Conservation (phyloP, 495 filamentous ascomycete genomes). For the Podospora appendiculata region DNA sequence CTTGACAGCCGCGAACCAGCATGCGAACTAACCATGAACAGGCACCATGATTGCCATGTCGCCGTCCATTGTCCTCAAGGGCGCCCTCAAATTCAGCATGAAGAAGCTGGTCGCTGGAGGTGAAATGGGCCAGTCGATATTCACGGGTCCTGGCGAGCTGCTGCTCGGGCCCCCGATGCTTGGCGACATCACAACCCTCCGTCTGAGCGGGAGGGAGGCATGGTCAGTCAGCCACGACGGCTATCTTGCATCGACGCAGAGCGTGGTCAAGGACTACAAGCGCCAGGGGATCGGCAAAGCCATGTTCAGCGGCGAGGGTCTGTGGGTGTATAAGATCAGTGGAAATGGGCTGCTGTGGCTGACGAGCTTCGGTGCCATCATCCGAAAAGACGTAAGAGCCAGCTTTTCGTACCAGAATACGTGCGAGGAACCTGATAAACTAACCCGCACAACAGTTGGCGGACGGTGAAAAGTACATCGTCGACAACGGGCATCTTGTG, state of each 20-base stretch:
- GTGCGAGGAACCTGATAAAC: background rate
- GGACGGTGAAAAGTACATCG: constrained; percentile 75
- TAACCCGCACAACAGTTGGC: constrained; percentile 43
- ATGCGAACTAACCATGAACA: constrained; percentile 12
- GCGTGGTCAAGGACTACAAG: constrained; percentile 75
- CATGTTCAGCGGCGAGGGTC: constrained; percentile 86
- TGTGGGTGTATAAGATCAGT: constrained; percentile 83
- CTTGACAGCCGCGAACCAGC: background rate
- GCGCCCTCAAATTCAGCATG: constrained; percentile 67
- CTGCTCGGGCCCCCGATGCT: constrained; percentile 72
- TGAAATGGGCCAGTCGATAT: constrained; percentile 72
- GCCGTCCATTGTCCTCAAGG: constrained; percentile 73
- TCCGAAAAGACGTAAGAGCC: constrained; percentile 74
- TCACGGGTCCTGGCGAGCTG: constrained; percentile 86
- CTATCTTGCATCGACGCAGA: constrained; percentile 70
- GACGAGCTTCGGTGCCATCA: constrained; percentile 88
- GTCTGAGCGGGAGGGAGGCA: constrained; percentile 55
- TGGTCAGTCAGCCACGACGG: constrained; percentile 82
- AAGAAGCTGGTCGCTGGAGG: constrained; percentile 81
- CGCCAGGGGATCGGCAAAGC: constrained; percentile 82
- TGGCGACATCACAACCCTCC: constrained; percentile 80
- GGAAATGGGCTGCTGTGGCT: constrained; percentile 79
- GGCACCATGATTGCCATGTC: constrained; percentile 95
- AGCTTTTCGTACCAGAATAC: background rate
- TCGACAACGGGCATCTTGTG: constrained; percentile 93